phyloP scores from a whole-genome alignment of 2,329 filamentous ascomycete species.

The Fusarium verrucosum region DNA sequence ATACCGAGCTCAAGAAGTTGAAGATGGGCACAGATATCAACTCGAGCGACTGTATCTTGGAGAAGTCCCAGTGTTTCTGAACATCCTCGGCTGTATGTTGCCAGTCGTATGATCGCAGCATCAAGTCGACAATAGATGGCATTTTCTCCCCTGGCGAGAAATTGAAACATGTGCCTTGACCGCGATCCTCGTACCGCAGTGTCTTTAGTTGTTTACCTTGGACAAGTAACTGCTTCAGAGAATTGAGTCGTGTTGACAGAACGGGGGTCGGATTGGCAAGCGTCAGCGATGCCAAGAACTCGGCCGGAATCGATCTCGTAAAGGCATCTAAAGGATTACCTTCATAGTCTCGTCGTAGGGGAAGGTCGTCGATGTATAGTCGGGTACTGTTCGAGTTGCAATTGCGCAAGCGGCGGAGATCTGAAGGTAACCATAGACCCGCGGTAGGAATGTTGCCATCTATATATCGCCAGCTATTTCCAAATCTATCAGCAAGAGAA shows the following conservation, averaged over 20 bases:
- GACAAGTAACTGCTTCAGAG: constrained; percentile 56
- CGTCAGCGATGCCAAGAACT: constrained; percentile 53
- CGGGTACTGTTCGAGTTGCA: constrained; percentile 44
- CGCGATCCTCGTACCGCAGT: constrained; percentile 56
- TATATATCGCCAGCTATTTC: constrained; percentile 53
- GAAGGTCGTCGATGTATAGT: constrained; percentile 54
- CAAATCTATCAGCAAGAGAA: constrained; percentile 18
- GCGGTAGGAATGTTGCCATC: constrained; percentile 39
- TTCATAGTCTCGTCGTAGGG: constrained; percentile 51
- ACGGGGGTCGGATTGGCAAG: constrained; percentile 53
- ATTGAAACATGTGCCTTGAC: constrained; percentile 56
- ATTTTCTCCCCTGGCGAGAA: constrained; percentile 54
- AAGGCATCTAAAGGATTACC: constrained; percentile 50
- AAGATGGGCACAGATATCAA: constrained; percentile 56
- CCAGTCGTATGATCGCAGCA: constrained; percentile 61
- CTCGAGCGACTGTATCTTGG: constrained; percentile 52
- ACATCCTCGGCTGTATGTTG: constrained; percentile 53
- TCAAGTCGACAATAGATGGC: constrained; percentile 54
- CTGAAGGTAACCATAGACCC: constrained; percentile 51
- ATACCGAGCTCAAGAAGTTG: constrained; percentile 56
- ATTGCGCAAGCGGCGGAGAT: constrained; percentile 49
- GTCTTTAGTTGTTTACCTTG: constrained; percentile 48
- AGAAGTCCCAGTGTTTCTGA: constrained; percentile 57
- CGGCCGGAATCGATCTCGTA: constrained; percentile 52
- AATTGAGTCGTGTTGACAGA: constrained; percentile 53